Evolutionary conservation across 345 rosid genomes (phyloP), one percentile per base, ranked within the genome.

Genomic region (Syzygium aqueum): DNA sequence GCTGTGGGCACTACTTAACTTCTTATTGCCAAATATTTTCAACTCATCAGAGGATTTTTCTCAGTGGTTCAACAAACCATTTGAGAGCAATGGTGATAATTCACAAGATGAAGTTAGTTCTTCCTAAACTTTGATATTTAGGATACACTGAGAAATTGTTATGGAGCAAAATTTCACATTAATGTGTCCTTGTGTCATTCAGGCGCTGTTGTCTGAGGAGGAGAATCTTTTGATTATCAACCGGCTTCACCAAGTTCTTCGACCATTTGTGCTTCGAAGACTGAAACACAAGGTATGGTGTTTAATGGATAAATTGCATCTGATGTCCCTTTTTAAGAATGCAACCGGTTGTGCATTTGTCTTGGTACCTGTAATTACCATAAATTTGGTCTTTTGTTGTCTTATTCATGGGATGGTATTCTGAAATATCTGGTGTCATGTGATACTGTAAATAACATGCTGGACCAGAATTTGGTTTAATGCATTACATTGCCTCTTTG

Each of bases 21-120:
- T 96, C 93, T 91, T 95, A 91, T 89, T 96, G 91, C 99, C 99
- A 51, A 95, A 95, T 90, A 95, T 96, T 90, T 96, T 96, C 89
- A 96, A 95, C 90, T 95, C 99, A 56, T 95, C 99, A 21, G 99
- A 96, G 88, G 99, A 96, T 90, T 96, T 96, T 90, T 95, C 98
- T 90, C 99, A 96, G 87, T 96, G 99, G 99, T 96, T 96, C 91
- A 96, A 96, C 94, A 95, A 96, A 90, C 98, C 99, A 87, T 95
- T 96, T 92, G 91, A 95, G 94, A 90, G 99, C 89, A 96, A 90
- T 88, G 97, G 96, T 85, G 99, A 96, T 91, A 94, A 73, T 93
- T 94, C 98, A 89, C 92, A 95, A 19, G 99, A 96, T 86, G 93
- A 95, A 94, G 99, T 95, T 90, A 92, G 94, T 85, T 52, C 73